Evolutionary conservation across 352 stramenopile genomes (phyloP).

Genomic region (Phytophthora constricta): DNA sequence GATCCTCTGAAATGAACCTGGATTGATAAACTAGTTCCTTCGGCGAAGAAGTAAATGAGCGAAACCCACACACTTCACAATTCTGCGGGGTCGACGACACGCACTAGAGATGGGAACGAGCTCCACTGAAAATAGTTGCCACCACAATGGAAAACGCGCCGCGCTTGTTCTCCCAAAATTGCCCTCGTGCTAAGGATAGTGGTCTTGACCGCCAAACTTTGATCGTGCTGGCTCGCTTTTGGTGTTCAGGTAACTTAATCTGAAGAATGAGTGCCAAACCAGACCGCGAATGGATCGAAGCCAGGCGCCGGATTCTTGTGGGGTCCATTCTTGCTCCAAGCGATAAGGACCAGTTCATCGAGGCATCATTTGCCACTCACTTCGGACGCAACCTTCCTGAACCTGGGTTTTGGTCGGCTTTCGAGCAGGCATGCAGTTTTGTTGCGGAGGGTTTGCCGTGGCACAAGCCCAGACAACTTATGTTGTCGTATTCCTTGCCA

Average conservation of each 20-base stretch:
- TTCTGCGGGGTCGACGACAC: neutral
- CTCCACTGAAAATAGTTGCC: constrained; percentile 27
- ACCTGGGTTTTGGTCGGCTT: constrained; percentile 56
- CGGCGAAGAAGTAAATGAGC: constrained; percentile 25
- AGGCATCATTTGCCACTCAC: constrained; percentile 56
- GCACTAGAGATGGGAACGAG: no score
- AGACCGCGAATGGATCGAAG: constrained; percentile 43
- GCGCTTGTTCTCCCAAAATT: constrained; percentile 10
- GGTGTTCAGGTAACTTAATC: no score
- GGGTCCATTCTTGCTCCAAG: constrained; percentile 44
- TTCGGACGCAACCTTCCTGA: constrained; percentile 50
- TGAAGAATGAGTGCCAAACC: constrained; percentile 9
- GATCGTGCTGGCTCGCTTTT: no score
- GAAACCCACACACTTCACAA: constrained; percentile 4
- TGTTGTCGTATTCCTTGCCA: constrained; percentile 67
- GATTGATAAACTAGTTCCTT: neutral
- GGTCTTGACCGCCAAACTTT: neutral
- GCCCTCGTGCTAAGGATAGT: constrained; percentile 30
- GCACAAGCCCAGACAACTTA: constrained; percentile 49
- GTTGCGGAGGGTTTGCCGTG: constrained; percentile 39
- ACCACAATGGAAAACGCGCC: neutral
- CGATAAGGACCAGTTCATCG: constrained; percentile 52
- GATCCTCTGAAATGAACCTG: neutral
- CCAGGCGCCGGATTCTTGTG: constrained; percentile 46
- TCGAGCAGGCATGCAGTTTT: constrained; percentile 59